Conservation (phyloP, 371 early-diverging fungal species). For the Mortierella sp. region DNA sequence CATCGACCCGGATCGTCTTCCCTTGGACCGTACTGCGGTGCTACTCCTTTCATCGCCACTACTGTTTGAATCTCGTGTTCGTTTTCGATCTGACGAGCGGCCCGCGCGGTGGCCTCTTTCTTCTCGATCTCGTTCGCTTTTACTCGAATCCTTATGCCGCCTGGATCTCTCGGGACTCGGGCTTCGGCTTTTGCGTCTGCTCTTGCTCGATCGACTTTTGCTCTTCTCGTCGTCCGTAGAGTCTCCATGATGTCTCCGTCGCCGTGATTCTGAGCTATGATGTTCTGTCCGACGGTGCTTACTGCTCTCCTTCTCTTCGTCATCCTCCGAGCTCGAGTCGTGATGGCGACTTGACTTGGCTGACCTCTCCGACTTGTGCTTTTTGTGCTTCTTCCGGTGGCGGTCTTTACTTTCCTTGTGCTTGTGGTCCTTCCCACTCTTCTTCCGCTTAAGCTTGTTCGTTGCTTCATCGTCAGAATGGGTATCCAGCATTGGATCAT, state of each 20-base stretch:
- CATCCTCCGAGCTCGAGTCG: slow-evolving; percentile 12
- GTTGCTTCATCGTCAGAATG: slow-evolving; percentile 60
- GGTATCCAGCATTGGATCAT: slow-evolving; percentile 74
- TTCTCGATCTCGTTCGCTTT: slow-evolving; percentile 2
- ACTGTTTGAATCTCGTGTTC: background rate
- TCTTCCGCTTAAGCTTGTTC: slow-evolving; percentile 26
- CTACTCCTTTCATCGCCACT: background rate
- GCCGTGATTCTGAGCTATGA: slow-evolving; percentile 8
- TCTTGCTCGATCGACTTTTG: background rate
- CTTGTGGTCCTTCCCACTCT: slow-evolving; percentile 47
- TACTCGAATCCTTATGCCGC: slow-evolving; percentile 4
- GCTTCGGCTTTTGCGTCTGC: slow-evolving; percentile 8
- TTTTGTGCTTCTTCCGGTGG: slow-evolving; percentile 26
- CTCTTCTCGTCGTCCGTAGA: slow-evolving; percentile 5
- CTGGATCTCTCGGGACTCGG: slow-evolving; percentile 14
- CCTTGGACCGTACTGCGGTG: background rate
- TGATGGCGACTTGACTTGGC: slow-evolving; percentile 6
- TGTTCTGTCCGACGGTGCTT: background rate
- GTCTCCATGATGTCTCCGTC: slow-evolving; percentile 6
- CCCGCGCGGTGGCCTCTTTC: background rate
- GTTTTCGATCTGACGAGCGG: background rate
- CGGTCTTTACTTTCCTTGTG: slow-evolving; percentile 46
- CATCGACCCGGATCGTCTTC: background rate
- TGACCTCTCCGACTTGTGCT: slow-evolving; percentile 33
- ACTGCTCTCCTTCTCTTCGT: background rate